Percentiles rank a stretch among this genome's conserved stretches.
Conservation (phyloP, 495 filamentous ascomycete species). For the Cercophora newfieldiana region DNA sequence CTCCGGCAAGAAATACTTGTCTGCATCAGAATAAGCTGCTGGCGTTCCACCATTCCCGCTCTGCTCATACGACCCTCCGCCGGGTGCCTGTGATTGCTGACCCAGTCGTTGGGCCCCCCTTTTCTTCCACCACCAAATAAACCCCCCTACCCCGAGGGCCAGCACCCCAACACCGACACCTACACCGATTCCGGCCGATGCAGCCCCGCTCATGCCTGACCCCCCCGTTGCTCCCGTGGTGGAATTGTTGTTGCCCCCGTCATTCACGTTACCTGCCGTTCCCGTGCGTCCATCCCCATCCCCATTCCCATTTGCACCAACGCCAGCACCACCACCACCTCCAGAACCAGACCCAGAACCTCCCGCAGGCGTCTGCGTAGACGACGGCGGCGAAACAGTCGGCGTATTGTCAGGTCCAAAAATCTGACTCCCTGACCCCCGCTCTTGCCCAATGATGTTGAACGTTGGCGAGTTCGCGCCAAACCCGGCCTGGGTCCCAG, state of each 20-base stretch:
- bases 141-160: background rate
- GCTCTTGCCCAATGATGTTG: conserved; percentile 12
- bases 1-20: background rate
- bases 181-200: background rate
- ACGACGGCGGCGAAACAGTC: background rate
- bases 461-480: conserved; percentile 12
- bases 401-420: conserved; percentile 5
- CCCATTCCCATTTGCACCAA: background rate
- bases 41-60: too few species aligned
- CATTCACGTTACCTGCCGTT: background rate
- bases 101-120: background rate
- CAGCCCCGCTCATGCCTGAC: background rate
- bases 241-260: background rate
- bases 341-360: background rate
- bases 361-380: background rate
- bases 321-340: too few species aligned
- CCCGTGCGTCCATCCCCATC: background rate
- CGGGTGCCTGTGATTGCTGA: too few species aligned
- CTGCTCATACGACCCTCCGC: too few species aligned
- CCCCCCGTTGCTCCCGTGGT: background rate
- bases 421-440: background rate
- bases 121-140: background rate
- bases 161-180: background rate
- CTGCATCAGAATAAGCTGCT: too few species aligned
- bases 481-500: background rate